These are phyloP conservation scores for Poronia punctata DNA, from an alignment of 495 filamentous ascomycete species.

Conservation along the genomic window DNA sequence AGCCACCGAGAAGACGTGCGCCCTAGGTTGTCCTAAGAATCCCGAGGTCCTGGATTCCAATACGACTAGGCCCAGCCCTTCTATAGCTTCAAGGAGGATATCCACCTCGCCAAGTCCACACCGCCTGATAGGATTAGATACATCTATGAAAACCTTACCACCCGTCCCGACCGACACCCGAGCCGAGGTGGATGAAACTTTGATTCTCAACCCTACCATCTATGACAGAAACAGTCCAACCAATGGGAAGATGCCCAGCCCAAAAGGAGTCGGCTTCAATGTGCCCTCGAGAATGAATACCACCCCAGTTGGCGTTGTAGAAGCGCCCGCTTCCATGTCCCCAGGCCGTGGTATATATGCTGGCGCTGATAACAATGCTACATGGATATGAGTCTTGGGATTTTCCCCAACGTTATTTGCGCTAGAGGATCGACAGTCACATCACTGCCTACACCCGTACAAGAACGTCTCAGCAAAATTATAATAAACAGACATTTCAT, in stretches of 20 bases:
- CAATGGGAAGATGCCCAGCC: slow-evolving; percentile 36
- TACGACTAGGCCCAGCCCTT: slow-evolving; percentile 22
- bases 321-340: slow-evolving; percentile 1
- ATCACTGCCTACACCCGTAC: too few species aligned
- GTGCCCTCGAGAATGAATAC: slow-evolving; percentile 19
- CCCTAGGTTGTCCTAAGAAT: slow-evolving; percentile 26
- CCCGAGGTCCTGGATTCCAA: slow-evolving; percentile 10
- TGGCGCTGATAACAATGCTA: slow-evolving; percentile 11
- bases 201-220: slow-evolving; percentile 34
- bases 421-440: too few species aligned
- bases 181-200: slow-evolving; percentile 9
- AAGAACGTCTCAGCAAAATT: too few species aligned
- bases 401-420: neutral
- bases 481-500: too few species aligned
- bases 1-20: slow-evolving; percentile 24
- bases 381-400: slow-evolving; percentile 19
- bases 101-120: slow-evolving; percentile 6
- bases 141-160: slow-evolving; percentile 33
- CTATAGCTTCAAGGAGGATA: slow-evolving; percentile 10
- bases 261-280: slow-evolving; percentile 38
- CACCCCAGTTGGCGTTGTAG: slow-evolving; percentile 13
- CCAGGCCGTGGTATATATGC: slow-evolving; percentile 15
- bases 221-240: slow-evolving; percentile 36
- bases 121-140: slow-evolving; percentile 18
- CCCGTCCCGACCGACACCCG: slow-evolving; percentile 19